phyloP scores from a whole-genome alignment of 2,329 filamentous ascomycete genomes.

The Colletotrichum liriopes region DNA sequence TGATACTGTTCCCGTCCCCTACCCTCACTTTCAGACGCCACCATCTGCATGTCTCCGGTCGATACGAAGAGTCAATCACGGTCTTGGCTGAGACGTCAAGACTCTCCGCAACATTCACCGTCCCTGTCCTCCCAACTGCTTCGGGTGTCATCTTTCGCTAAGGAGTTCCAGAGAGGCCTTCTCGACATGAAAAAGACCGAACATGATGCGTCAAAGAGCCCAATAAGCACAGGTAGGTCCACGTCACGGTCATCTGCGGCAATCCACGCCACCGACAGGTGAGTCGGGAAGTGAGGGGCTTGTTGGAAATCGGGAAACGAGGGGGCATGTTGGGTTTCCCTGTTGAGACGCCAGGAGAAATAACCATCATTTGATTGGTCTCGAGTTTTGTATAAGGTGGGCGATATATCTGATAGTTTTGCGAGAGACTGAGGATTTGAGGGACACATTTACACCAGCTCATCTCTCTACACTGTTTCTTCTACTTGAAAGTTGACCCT shows the following conservation, averaged over 20 bases:
- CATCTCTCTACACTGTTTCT: background rate
- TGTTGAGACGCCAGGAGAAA: no score
- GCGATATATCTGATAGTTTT: background rate
- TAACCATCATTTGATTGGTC: background rate
- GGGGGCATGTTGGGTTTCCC: background rate
- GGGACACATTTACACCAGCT: background rate
- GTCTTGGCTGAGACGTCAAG: background rate
- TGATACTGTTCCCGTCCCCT: background rate
- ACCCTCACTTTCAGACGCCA: conserved; percentile 11
- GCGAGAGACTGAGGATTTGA: background rate
- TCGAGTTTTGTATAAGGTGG: background rate
- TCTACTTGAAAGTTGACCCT: background rate
- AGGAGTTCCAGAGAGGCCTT: background rate
- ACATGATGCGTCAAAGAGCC: background rate
- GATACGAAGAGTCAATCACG: background rate
- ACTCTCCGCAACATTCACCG: background rate
- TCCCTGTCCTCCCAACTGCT: background rate
- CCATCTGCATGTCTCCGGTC: conserved; percentile 28
- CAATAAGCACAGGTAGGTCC: background rate
- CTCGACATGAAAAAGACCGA: background rate
- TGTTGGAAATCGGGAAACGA: background rate
- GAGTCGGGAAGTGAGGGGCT: conserved; percentile 1
- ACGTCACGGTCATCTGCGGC: background rate
- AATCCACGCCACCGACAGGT: conserved; percentile 1
- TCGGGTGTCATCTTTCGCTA: background rate